Evolutionary conservation across 495 filamentous ascomycete species (phyloP), one percentile per base, ranked within the genome.

Genomic region (Podospora pseudoanserina): DNA sequence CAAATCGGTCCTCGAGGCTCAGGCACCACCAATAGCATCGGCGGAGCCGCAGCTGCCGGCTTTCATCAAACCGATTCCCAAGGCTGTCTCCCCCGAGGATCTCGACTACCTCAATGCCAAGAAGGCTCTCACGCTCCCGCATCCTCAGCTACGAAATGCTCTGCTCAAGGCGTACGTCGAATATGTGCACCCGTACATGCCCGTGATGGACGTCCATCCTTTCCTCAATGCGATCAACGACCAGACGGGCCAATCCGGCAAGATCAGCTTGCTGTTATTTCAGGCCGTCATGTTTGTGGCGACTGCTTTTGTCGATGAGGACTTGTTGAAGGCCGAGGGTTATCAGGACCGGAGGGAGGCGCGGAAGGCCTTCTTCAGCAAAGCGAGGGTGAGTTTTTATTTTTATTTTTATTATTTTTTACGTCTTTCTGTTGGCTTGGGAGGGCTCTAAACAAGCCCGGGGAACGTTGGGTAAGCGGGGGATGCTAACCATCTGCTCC

Each of bases 141-240:
- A 86, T 49, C 77, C 82, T n/a, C 75, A 74, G 2, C 76, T 94
- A 32, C 88, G 92, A 72, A 91, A 88, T 76, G 92, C 90, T 63
- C 79, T 95, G 28, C 78, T 96, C 4, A 86, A 87, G 68, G 86
- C 86, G 23, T 94, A 92, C 73, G 82, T 93, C 64, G 89, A 94
- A 74, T 95, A 88, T 77, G 92, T 95, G 6, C 89, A 96, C 73
- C 91, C 92, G 5, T 94, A 90, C 76, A 94, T 95, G 91, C 92
- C 92, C n/a, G 80, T 94, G 28, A 72, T 96, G 61, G 91, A 96
- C 69, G 77, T 92, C 67, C 85, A 89, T 67, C 86, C 92, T 55
- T 92, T 94, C 74, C 74, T 95, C 28, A 77, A 82, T 68, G 86
- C 86, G 57, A 84, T 93, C 65, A 86, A 87, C 53, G 79, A 83